Percentiles rank a stretch among this genome's conserved stretches.
Conservation (phyloP, 108 stramenopile genomes). For the Skeletonema grethae region DNA sequence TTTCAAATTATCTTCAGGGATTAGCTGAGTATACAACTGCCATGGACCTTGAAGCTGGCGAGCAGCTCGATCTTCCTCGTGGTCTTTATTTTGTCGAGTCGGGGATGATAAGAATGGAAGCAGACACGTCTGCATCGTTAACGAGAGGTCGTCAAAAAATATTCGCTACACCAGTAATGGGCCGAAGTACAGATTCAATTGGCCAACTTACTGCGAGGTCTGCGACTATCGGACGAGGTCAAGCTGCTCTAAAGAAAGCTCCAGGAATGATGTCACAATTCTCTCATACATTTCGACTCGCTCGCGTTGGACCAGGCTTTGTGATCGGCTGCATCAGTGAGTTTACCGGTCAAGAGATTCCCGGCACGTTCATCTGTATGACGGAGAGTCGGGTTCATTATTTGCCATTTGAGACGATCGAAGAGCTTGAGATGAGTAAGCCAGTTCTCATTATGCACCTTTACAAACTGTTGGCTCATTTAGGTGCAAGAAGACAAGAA, state of each 20-base stretch:
- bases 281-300: conserved; percentile 62
- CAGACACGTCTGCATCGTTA: conserved; percentile 29
- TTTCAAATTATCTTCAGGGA: conserved; percentile 43
- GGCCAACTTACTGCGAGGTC: conserved; percentile 54
- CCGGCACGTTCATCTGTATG: conserved; percentile 38
- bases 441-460: conserved; percentile 61
- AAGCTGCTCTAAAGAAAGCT: conserved; percentile 19
- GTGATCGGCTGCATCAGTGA: conserved; percentile 45
- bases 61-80: conserved; percentile 37
- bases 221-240: conserved; percentile 36
- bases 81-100: conserved; percentile 76
- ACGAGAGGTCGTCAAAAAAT: conserved; percentile 25
- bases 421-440: conserved; percentile 50
- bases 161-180: conserved; percentile 7
- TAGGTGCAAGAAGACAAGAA: conserved; percentile 66
- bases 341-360: conserved; percentile 41
- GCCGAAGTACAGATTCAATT: conserved; percentile 31
- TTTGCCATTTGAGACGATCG: conserved; percentile 55
- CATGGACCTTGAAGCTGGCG: conserved; percentile 46
- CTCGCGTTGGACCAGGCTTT: conserved; percentile 67
- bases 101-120: conserved; percentile 54
- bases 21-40: conserved; percentile 46
- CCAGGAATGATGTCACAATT: conserved; percentile 35
- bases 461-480: conserved; percentile 69
- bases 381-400: conserved; percentile 63